A percentile compares a stretch with the other conserved stretches of the same genome.
Conservation (phyloP, 192 early-diverging fungal species). For the Gaertneriomyces sp. region DNA sequence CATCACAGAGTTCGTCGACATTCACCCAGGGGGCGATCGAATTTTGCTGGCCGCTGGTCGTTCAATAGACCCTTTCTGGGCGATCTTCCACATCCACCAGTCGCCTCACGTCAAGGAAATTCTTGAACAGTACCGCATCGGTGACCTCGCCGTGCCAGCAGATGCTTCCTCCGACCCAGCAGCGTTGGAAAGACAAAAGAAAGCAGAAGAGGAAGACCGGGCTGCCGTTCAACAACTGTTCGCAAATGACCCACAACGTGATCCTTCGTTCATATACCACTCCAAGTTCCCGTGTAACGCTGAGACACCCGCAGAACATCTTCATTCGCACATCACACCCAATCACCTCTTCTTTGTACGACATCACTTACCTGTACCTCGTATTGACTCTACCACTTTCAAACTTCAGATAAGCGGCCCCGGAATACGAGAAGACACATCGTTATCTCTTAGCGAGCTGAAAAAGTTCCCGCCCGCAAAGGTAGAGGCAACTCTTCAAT, state of each 20-base stretch:
- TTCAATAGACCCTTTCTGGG: conserved; percentile 55
- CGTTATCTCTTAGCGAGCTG: conserved; percentile 47
- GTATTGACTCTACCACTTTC: conserved; percentile 57
- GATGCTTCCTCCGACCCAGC: conserved; percentile 2
- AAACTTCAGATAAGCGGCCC: conserved; percentile 56
- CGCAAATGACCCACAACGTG: conserved; percentile 69
- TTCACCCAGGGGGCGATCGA: conserved; percentile 51
- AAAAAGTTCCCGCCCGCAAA: conserved; percentile 49
- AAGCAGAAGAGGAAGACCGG: conserved; percentile 13
- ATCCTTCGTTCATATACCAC: conserved; percentile 59
- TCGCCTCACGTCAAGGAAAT: conserved; percentile 35
- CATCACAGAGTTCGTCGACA: conserved; percentile 50
- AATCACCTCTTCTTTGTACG: conserved; percentile 76
- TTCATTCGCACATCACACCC: conserved; percentile 71
- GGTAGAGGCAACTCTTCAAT: conserved; percentile 70
- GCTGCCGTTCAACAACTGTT: conserved; percentile 39
- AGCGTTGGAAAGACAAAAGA: not conserved
- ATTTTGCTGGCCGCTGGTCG: conserved; percentile 53
- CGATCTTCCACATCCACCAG: conserved; percentile 49
- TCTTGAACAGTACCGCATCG: conserved; percentile 49
- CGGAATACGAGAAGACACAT: conserved; percentile 35
- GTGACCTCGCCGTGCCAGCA: conserved; percentile 24
- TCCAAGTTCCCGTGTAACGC: conserved; percentile 81
- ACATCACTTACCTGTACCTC: conserved; percentile 86
- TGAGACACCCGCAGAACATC: conserved; percentile 63